Evolutionary conservation across 2,329 filamentous ascomycete species (phyloP).

Genomic region (Epichloe baconii): DNA sequence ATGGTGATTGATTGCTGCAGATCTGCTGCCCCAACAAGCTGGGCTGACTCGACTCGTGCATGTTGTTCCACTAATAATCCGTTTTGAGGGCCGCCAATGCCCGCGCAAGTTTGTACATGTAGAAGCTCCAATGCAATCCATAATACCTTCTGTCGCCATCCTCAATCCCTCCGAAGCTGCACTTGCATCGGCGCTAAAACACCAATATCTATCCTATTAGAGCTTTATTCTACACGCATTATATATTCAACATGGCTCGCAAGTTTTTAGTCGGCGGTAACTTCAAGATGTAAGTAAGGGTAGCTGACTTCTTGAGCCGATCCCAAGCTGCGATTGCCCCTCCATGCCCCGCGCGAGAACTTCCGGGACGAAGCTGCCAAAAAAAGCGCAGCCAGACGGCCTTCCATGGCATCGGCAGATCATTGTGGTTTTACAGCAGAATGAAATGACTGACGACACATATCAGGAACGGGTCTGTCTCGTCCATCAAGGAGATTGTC

Average conservation of each 20-base stretch:
- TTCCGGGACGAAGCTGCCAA: slow-evolving; percentile 11
- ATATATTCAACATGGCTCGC: slow-evolving; percentile 54
- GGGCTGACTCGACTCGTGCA: not conserved
- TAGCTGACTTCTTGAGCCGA: not conserved
- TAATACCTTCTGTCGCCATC: not conserved
- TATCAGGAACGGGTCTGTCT: slow-evolving; percentile 78
- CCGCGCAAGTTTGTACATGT: not conserved
- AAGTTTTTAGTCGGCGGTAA: slow-evolving; percentile 97
- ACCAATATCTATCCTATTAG: not conserved
- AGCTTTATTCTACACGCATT: not conserved
- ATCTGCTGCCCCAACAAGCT: too few relatives aligned
- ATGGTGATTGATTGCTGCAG: too few relatives aligned
- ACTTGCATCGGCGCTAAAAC: not conserved
- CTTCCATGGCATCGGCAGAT: not conserved
- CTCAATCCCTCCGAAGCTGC: not conserved
- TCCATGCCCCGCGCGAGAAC: slow-evolving; percentile 10
- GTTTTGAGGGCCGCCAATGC: not conserved
- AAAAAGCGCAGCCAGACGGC: slow-evolving; percentile 16
- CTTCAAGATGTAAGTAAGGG: slow-evolving; percentile 82
- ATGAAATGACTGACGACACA: not conserved
- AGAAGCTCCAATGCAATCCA: not conserved
- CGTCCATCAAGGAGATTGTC: slow-evolving; percentile 85
- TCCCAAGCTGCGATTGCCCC: slow-evolving; percentile 12
- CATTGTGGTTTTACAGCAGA: not conserved
- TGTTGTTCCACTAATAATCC: too few relatives aligned